Evolutionary conservation across 805 yeast genomes (phyloP), one percentile per base, ranked within the genome.

Genomic region (Torulaspora maleeae): DNA sequence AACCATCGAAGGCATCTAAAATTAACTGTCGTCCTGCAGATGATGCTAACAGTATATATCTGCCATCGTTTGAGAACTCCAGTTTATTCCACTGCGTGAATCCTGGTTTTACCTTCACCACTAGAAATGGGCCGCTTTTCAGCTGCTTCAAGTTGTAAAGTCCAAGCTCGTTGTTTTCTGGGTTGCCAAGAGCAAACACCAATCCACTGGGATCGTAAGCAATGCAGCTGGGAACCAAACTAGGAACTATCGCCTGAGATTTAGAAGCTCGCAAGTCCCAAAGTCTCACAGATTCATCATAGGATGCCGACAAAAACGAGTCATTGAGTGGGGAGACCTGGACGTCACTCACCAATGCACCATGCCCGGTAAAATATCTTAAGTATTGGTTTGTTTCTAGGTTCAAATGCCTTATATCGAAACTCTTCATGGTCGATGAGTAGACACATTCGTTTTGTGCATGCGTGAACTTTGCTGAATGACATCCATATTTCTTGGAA

Each of bases 401-500:
- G 35, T 88, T 80, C 33, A 93, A 70, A 57, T 84, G 82, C 52
- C 98, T 71, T 20, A 93, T 76, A 11, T 80, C 79, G 58, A 86
- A 79, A 51, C 86, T 90, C 40, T 78, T 82, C 60, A 80, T 78
- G 0, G 98, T 88, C 4, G 96, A 85, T 1, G 95, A 89, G 60
- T 85, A 86, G 12, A 91, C 72, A 57, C 93, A 83, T 55, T 82
- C 80, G 45, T 77, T 73, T 36, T 80, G 81, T 35, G 77, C 74
- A 58, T 84, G 95, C 1, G 96, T 81, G 63, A 93, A 93, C 37
- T 80, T 73, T 2, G 96, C 96, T 30, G 86, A 67, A 58, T 87
- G 89, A 46, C 89, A 86, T 1, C 99, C 99, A 56, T 93, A 93
- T 60, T 93, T 93, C 67, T 89, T 90, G 24, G 93, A 82, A 48